Evolutionary conservation across 208 protist genomes (phyloP).

Genomic region (Naegleria gruberi): DNA sequence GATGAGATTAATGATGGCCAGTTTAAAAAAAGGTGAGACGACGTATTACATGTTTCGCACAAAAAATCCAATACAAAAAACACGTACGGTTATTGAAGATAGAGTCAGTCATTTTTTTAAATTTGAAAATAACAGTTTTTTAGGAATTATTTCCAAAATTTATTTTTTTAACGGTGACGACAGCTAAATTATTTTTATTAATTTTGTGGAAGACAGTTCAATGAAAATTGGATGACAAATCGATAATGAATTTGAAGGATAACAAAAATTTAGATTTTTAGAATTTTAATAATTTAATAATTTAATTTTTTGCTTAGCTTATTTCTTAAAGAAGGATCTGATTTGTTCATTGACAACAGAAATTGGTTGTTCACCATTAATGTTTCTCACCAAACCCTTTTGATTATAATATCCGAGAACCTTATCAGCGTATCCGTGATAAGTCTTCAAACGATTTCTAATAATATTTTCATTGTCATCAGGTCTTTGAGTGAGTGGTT

Average conservation of each 20-base stretch:
- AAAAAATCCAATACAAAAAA: background rate
- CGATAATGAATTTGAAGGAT: too few species aligned
- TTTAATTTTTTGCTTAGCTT: background rate
- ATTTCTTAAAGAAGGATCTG: background rate
- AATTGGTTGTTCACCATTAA: constrained; percentile 19
- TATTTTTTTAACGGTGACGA: too few species aligned
- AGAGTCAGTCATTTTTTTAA: background rate
- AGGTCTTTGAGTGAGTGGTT: constrained; percentile 15
- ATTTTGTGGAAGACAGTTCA: too few species aligned
- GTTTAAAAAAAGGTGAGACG: too few species aligned
- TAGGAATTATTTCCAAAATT: too few species aligned
- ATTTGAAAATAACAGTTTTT: too few species aligned
- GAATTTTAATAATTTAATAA: too few species aligned
- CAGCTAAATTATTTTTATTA: too few species aligned
- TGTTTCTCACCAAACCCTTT: background rate
- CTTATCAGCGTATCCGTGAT: background rate
- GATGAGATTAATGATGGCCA: background rate
- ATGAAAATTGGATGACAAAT: too few species aligned
- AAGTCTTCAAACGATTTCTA: background rate
- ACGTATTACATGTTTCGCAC: too few species aligned
- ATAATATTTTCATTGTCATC: constrained; percentile 13
- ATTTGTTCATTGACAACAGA: background rate
- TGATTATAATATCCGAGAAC: background rate
- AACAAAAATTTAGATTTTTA: too few species aligned
- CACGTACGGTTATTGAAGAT: background rate